These are phyloP conservation scores for Apiospora marii DNA, from an alignment of 2,329 filamentous ascomycete genomes.

Conservation along the genomic window DNA sequence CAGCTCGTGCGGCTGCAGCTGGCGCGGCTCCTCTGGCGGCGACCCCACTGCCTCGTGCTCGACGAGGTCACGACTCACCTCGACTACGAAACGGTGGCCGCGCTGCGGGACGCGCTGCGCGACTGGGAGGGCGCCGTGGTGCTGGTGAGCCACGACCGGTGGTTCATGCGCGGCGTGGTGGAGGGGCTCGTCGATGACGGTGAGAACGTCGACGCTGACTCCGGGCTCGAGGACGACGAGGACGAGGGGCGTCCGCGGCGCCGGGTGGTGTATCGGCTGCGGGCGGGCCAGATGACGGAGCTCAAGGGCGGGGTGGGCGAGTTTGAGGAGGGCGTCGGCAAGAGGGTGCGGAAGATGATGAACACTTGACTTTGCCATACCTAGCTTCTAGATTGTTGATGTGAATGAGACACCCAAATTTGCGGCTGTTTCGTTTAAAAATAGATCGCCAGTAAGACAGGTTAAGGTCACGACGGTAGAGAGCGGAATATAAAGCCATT, in stretches of 20 bases:
- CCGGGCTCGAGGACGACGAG: slow-evolving; percentile 38
- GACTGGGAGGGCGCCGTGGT: slow-evolving; percentile 78
- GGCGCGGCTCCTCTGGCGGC: slow-evolving; percentile 71
- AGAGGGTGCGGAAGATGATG: slow-evolving; percentile 51
- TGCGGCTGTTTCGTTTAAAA: neutral
- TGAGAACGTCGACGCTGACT: slow-evolving; percentile 47
- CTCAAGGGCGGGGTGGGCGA: slow-evolving; percentile 68
- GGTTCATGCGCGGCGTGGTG: slow-evolving; percentile 78
- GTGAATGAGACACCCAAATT: neutral
- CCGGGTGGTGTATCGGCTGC: slow-evolving; percentile 67
- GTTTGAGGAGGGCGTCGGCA: slow-evolving; percentile 71
- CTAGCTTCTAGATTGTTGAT: neutral
- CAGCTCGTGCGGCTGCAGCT: slow-evolving; percentile 75
- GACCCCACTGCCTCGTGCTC: slow-evolving; percentile 76
- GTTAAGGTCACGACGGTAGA: neutral
- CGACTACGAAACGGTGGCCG: slow-evolving; percentile 81
- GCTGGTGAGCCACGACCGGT: slow-evolving; percentile 83
- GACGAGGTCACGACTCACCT: slow-evolving; percentile 88
- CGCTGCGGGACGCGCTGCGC: slow-evolving; percentile 70
- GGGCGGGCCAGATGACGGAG: slow-evolving; percentile 61
- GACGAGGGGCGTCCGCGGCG: slow-evolving; percentile 52
- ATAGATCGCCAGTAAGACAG: neutral
- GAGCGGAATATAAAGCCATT: no score
- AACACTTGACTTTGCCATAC: neutral
- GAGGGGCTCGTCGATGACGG: slow-evolving; percentile 63